A percentile compares a stretch with the other conserved stretches of the same genome.
Conservation (phyloP, 495 filamentous ascomycete species). For the Immersiella caudata region DNA sequence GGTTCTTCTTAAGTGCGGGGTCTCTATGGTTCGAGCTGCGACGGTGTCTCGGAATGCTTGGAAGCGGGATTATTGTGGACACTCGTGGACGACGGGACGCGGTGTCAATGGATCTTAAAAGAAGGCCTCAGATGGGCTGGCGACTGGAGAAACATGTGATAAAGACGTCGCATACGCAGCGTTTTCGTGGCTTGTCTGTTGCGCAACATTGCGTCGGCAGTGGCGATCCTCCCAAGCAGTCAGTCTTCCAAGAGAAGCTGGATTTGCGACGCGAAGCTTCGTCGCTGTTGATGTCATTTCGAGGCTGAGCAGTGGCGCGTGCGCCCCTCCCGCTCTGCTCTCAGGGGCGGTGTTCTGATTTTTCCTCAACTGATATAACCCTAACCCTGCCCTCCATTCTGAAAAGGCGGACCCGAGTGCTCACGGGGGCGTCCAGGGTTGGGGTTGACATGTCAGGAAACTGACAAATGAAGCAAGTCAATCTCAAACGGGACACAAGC, state of each 20-base stretch:
- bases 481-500: too few species aligned
- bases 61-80: background rate
- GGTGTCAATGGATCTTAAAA: background rate
- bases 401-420: too few species aligned
- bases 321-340: background rate
- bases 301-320: conserved; percentile 20
- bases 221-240: background rate
- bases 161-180: background rate
- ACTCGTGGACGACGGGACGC: background rate
- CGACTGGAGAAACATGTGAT: background rate
- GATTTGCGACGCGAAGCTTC: background rate
- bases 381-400: too few species aligned
- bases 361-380: too few species aligned
- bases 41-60: conserved; percentile 1
- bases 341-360: too few species aligned
- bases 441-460: too few species aligned
- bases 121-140: background rate
- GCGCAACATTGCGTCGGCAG: background rate
- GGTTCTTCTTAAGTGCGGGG: conserved; percentile 10
- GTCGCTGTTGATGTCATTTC: conserved; percentile 26
- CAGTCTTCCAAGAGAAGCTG: background rate
- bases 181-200: background rate
- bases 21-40: background rate
- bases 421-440: too few species aligned
- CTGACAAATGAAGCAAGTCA: too few species aligned